These are phyloP conservation scores for Ophiocytium majus DNA, from an alignment of 352 stramenopile genomes.

Conservation along the genomic window DNA sequence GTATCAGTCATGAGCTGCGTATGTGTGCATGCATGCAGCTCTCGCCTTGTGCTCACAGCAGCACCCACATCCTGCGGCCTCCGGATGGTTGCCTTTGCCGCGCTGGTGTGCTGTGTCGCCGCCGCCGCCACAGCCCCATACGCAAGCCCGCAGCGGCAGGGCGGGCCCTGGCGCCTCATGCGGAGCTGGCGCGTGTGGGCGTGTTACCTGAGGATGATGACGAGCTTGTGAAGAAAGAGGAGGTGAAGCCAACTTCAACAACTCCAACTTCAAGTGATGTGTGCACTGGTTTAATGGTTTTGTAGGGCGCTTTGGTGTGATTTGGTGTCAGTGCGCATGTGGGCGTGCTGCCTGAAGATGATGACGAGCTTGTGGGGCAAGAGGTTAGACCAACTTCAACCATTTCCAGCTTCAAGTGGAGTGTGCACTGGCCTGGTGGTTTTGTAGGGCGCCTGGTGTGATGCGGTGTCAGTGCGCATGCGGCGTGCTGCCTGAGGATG, in stretches of 20 bases:
- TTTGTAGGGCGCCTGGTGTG: no score
- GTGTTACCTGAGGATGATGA: background rate
- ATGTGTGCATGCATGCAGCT: background rate
- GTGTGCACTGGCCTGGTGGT: no score
- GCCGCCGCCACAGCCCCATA: background rate
- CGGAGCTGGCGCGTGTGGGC: background rate
- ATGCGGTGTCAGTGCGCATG: background rate
- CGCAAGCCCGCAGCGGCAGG: background rate
- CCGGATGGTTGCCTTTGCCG: background rate
- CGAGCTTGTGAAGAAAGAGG: background rate
- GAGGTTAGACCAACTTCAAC: background rate
- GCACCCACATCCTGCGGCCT: no score
- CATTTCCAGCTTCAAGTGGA: background rate
- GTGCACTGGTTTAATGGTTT: no score
- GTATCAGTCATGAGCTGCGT: background rate
- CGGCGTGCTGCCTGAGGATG: background rate
- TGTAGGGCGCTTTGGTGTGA: no score
- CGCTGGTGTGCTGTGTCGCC: background rate
- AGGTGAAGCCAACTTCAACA: background rate
- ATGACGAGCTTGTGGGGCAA: background rate
- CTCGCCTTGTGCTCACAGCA: no score
- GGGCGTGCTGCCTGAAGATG: background rate
- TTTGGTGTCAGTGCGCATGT: background rate
- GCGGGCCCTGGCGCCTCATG: background rate
- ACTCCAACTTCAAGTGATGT: no score